Percentiles rank a stretch among this genome's conserved stretches.
These are phyloP conservation scores for Amanita rubescens DNA, from an alignment of 768 basidiomycete species.

Conservation along the genomic window DNA sequence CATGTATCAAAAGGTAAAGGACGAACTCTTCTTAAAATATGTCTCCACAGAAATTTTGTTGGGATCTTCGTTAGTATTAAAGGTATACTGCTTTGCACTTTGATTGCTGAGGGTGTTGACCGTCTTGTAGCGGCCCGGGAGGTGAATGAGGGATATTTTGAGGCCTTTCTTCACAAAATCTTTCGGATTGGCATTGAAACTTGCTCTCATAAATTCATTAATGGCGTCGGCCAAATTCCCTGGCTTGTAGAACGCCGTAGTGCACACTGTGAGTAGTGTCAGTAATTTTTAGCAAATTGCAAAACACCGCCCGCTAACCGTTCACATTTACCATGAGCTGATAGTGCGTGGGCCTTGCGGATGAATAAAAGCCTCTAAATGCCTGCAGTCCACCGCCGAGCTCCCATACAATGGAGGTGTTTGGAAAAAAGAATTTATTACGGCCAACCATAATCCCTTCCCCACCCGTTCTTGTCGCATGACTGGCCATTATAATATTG, in stretches of 20 bases:
- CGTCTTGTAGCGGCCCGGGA: slow-evolving; percentile 35
- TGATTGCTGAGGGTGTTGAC: slow-evolving; percentile 48
- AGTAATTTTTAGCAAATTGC: not conserved
- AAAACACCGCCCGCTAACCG: slow-evolving; percentile 33
- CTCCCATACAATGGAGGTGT: slow-evolving; percentile 41
- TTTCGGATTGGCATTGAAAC: slow-evolving; percentile 51
- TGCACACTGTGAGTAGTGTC: slow-evolving; percentile 31
- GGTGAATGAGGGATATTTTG: slow-evolving; percentile 29
- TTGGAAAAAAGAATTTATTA: slow-evolving; percentile 60
- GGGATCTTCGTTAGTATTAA: slow-evolving; percentile 46
- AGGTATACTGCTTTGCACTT: slow-evolving; percentile 40
- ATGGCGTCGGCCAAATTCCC: slow-evolving; percentile 64
- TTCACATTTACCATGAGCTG: slow-evolving; percentile 61
- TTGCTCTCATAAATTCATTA: slow-evolving; percentile 41
- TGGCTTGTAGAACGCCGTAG: slow-evolving; percentile 52
- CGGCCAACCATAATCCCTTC: slow-evolving; percentile 60
- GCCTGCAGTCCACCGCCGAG: slow-evolving; percentile 50
- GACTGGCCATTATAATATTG: slow-evolving; percentile 55
- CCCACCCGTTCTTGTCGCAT: slow-evolving; percentile 43
- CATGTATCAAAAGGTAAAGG: slow-evolving; percentile 15
- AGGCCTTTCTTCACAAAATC: slow-evolving; percentile 56
- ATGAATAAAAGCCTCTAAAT: slow-evolving; percentile 52
- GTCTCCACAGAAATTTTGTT: slow-evolving; percentile 53
- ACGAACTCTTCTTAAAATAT: slow-evolving; percentile 63
- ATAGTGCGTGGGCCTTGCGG: slow-evolving; percentile 47